Evolutionary conservation across 352 stramenopile genomes (phyloP).

Genomic region (Pythium sp.): DNA sequence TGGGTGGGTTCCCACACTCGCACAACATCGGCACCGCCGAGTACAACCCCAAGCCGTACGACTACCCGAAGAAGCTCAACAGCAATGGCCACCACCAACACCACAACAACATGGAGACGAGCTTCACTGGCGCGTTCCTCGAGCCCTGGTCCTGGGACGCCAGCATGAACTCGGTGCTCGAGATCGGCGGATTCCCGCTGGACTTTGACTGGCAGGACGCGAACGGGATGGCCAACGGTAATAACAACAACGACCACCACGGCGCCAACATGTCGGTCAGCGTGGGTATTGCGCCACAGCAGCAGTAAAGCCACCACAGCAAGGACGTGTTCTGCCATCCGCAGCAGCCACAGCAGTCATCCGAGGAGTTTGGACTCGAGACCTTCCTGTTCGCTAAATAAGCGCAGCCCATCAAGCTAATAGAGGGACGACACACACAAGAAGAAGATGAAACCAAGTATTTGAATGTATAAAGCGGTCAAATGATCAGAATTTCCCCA

Average conservation of each 20-base stretch:
- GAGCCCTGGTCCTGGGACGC: conserved; percentile 67
- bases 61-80: conserved; percentile 21
- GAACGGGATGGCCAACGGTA: conserved; percentile 15
- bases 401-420: conserved; percentile 16
- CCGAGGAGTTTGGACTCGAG: conserved; percentile 69
- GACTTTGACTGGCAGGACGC: conserved; percentile 56
- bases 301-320: conserved; percentile 4
- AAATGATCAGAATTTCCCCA: conserved; percentile 1
- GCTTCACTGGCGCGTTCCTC: conserved; percentile 45
- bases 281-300: conserved; percentile 13
- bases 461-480: not conserved
- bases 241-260: conserved; percentile 13
- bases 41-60: conserved; percentile 31
- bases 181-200: conserved; percentile 38
- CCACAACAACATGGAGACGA: conserved; percentile 26
- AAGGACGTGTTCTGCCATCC: conserved; percentile 35
- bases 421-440: too few relatives aligned
- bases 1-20: conserved; percentile 35
- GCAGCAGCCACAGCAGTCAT: conserved; percentile 34
- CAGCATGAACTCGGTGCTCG: conserved; percentile 42
- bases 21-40: conserved; percentile 8
- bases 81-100: conserved; percentile 12
- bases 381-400: conserved; percentile 68
- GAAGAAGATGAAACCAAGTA: not conserved
- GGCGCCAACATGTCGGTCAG: conserved; percentile 19